Conservation (phyloP, 73 alveolate genomes). For the Paramecium octaurelia region DNA sequence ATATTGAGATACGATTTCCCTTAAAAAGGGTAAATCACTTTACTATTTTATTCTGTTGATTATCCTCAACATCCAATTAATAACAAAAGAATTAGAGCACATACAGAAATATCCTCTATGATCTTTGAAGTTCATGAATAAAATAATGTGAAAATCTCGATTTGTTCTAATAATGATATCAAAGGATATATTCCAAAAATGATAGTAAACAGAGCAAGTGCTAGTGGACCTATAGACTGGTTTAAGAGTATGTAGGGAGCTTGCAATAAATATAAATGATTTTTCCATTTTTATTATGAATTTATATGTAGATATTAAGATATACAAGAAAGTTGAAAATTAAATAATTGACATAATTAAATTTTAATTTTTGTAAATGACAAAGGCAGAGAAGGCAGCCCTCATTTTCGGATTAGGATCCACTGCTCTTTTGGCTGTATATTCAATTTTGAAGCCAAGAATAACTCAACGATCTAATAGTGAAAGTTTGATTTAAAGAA, state of each 20-base stretch:
- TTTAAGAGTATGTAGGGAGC: neutral
- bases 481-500: neutral
- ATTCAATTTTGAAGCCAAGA: conserved; percentile 25
- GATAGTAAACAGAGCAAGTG: conserved; percentile 23
- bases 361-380: neutral
- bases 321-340: neutral
- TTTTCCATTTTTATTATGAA: neutral
- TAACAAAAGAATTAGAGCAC: neutral
- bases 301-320: neutral
- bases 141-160: neutral
- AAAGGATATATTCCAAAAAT: conserved; percentile 33
- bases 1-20: conserved; percentile 7
- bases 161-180: conserved; percentile 21
- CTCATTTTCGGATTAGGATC: neutral
- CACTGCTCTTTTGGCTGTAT: neutral
- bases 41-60: conserved; percentile 28
- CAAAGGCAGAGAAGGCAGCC: conserved; percentile 38
- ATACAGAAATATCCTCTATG: neutral
- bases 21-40: neutral
- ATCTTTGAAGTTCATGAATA: neutral
- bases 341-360: neutral
- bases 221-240: conserved; percentile 34
- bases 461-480: neutral
- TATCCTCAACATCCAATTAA: neutral
- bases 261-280: neutral